phyloP scores from a whole-genome alignment of 2,329 filamentous ascomycete genomes.

The Scedosporium dehoogii region DNA sequence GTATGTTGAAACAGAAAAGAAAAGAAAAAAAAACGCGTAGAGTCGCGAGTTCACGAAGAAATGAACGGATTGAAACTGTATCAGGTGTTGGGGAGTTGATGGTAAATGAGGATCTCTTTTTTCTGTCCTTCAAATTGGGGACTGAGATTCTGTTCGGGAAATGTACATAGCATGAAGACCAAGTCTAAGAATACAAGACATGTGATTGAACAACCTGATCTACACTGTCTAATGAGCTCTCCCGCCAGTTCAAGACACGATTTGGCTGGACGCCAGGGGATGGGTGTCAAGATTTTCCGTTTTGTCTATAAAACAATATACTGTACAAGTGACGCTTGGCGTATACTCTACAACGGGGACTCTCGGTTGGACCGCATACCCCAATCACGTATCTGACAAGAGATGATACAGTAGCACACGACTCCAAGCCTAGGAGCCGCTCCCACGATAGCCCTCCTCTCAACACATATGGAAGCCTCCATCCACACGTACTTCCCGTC shows the following conservation, averaged over 20 bases:
- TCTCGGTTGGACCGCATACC: neutral
- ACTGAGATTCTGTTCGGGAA: neutral
- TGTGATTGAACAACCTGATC: neutral
- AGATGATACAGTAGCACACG: neutral
- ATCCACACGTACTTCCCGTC: no score
- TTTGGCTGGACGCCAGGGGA: neutral
- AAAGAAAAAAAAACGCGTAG: neutral
- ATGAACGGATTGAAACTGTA: neutral
- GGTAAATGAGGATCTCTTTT: neutral
- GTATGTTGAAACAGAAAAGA: neutral
- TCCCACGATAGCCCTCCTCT: neutral
- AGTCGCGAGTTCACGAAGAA: neutral
- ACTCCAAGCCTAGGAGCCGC: neutral
- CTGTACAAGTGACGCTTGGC: neutral
- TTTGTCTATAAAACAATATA: conserved; percentile 5
- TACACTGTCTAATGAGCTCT: neutral
- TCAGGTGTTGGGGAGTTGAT: neutral
- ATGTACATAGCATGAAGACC: neutral
- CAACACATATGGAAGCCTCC: neutral
- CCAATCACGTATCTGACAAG: neutral
- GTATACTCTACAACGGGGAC: conserved; percentile 1
- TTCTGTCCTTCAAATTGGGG: neutral
- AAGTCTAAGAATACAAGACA: neutral
- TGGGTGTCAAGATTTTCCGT: neutral
- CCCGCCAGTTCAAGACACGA: neutral